These are phyloP conservation scores for Suhomyces pyralidae DNA, from an alignment of 805 yeast genomes.

Conservation along the genomic window DNA sequence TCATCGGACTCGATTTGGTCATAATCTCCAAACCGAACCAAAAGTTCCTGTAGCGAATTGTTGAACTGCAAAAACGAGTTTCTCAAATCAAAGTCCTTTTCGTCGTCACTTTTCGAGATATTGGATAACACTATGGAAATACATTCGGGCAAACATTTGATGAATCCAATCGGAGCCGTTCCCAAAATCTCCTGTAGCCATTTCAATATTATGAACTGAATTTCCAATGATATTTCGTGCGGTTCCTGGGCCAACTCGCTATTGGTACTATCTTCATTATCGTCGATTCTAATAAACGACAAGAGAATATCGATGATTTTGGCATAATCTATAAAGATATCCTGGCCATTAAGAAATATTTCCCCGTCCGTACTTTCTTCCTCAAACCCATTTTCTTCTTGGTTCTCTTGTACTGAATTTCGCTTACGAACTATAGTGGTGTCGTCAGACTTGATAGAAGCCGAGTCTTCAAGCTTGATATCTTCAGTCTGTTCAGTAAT, in stretches of 20 bases:
- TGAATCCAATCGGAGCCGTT: conserved; percentile 72
- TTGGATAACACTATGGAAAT: conserved; percentile 59
- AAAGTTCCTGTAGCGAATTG: conserved; percentile 29
- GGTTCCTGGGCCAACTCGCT: conserved; percentile 28
- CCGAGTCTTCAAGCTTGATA: conserved; percentile 8
- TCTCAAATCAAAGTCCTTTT: conserved; percentile 36
- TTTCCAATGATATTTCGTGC: conserved; percentile 48
- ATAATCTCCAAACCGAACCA: conserved; percentile 29
- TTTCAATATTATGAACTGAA: conserved; percentile 71
- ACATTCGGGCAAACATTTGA: conserved; percentile 71
- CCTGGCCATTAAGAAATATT: conserved; percentile 52
- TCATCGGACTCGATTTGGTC: conserved; percentile 29
- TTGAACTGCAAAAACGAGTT: conserved; percentile 37
- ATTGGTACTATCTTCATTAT: conserved; percentile 14
- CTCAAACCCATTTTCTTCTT: neutral
- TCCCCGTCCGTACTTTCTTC: conserved; percentile 17
- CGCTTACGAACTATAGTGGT: conserved; percentile 22
- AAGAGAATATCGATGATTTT: conserved; percentile 77
- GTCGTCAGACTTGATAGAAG: conserved; percentile 25
- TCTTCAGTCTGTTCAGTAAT: neutral
- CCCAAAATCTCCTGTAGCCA: conserved; percentile 79
- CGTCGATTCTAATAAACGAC: conserved; percentile 68
- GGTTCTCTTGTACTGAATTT: neutral
- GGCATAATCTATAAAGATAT: conserved; percentile 74
- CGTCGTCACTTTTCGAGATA: conserved; percentile 33